Base-by-base conservation (phyloP, 768 basidiomycete species). In the Termitomyces sp. region DNA sequence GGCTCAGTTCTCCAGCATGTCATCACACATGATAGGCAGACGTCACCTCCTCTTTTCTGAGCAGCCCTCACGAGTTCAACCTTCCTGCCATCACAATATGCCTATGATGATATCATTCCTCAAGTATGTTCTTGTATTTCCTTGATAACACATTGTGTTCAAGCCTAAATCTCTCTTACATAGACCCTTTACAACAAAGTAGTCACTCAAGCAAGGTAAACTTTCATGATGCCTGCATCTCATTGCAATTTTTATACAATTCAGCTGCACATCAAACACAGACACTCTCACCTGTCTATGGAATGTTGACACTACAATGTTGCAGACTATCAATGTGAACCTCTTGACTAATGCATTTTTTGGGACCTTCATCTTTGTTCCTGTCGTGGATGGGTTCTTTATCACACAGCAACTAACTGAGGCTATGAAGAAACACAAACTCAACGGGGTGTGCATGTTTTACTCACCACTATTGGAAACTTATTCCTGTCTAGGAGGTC, bases 1-100 rank as follows among this genome's bases (percentile, higher is more conserved):
- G 80, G 80, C 4, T 82, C 81, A 2, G 80, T 82, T 8, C 30
- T 82, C 6, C 80, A 82, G 53, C 81, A 82, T 34, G 46, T 81
- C 1, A 64, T 82, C 32, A 80, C 81, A 7, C 69, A 81, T 37
- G 71, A 70, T 16, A 80, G 81, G 20, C 68, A 73, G 36, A 82
- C 79, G 0, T 59, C 68, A 10, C 80, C 80, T 1, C 72, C 74
- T 4, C 68, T 82, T 0, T 82, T 82, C 64, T 65, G 70, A 47
- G 69, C 60, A 16, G 80, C 74, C 1, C 79, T 82, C 10, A 71
- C 77, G 14, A 81, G 78, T 62, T 82, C 81, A 0, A 67, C 65
- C 0, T 80, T 69, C 58, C 58, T 82, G 3, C 77, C 80, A 0
- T 74, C 79, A 0, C 80, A 82, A 52, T 82, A 81, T 55, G 52